Conservation (phyloP, 345 rosid species). For the Gossypium sturtianum region DNA sequence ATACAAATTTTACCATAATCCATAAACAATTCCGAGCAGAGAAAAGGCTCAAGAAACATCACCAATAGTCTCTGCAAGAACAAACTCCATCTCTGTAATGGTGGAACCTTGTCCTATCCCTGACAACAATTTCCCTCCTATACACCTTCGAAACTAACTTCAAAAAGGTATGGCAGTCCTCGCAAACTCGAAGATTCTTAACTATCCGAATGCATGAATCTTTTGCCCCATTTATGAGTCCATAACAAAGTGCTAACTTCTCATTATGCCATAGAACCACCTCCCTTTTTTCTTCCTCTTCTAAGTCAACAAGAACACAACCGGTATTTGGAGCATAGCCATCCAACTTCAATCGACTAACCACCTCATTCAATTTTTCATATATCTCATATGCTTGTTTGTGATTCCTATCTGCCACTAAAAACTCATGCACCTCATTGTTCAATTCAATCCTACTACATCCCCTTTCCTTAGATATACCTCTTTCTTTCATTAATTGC, state of each 20-base stretch:
- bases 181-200: conserved; percentile 43
- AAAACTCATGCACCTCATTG: conserved; percentile 49
- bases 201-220: conserved; percentile 31
- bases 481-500: conserved; percentile 39
- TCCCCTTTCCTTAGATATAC: conserved; percentile 51
- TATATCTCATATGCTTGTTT: conserved; percentile 31
- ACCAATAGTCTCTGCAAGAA: conserved; percentile 39
- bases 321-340: conserved; percentile 26
- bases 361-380: conserved; percentile 38
- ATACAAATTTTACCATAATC: neutral
- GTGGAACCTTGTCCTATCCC: conserved; percentile 39
- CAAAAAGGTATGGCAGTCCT: conserved; percentile 37
- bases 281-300: conserved; percentile 33
- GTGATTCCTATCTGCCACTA: conserved; percentile 45
- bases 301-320: conserved; percentile 33
- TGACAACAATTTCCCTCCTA: conserved; percentile 22
- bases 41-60: conserved; percentile 20
- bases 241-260: conserved; percentile 38
- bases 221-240: conserved; percentile 19
- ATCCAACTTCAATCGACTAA: conserved; percentile 18
- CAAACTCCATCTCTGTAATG: conserved; percentile 30
- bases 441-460: conserved; percentile 55
- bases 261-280: conserved; percentile 32
- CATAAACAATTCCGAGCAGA: neutral
- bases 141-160: conserved; percentile 32